phyloP scores from a whole-genome alignment of 306 rosid genomes.

The Astragalus membranaceus region DNA sequence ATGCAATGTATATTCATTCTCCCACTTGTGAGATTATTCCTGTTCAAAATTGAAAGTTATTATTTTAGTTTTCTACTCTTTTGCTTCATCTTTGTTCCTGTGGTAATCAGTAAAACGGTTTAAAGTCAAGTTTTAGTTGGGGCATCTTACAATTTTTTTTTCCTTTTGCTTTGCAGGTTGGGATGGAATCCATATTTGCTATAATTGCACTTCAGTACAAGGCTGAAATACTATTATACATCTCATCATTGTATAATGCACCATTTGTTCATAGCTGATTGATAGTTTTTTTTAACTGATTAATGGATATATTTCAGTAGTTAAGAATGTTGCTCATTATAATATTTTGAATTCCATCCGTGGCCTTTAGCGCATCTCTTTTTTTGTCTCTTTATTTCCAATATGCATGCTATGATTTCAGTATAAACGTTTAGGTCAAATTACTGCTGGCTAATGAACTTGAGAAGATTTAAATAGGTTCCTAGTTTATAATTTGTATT shows the following conservation, averaged over 20 bases:
- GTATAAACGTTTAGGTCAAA: not conserved
- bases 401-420: not conserved
- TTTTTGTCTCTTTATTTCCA: not conserved
- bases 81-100: not conserved
- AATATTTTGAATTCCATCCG: not conserved
- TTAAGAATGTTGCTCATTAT: constrained; percentile 12
- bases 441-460: not conserved
- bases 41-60: not conserved
- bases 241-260: constrained; percentile 25
- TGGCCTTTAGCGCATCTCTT: not conserved
- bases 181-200: constrained; percentile 24
- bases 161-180: constrained; percentile 25
- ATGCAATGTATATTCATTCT: not conserved
- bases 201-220: constrained; percentile 23
- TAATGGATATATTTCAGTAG: not conserved
- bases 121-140: not conserved
- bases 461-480: not conserved
- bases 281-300: not conserved
- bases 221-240: not conserved
- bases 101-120: not conserved
- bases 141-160: not conserved
- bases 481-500: not conserved
- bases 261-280: constrained; percentile 16
- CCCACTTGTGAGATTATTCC: not conserved
- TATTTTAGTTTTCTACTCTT: not conserved